Percentiles rank a stretch among this genome's conserved stretches.
phyloP scores from a whole-genome alignment of 2,329 filamentous ascomycete genomes.

The Parascedosporium putredinis region DNA sequence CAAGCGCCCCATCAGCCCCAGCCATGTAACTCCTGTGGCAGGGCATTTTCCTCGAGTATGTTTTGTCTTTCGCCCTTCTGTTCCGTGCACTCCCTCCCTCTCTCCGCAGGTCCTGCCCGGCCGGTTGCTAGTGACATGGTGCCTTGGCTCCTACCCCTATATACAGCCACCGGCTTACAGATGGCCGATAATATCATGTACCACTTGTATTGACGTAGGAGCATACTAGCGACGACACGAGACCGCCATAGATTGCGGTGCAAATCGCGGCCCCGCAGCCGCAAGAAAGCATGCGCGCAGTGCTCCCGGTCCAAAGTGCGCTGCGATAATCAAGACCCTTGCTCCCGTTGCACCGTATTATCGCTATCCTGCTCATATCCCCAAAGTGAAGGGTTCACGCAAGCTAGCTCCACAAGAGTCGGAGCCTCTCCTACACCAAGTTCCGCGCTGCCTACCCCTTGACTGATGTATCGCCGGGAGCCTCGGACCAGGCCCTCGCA shows the following conservation, averaged over 20 bases:
- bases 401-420: background rate
- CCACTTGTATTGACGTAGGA: background rate
- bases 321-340: background rate
- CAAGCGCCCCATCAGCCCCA: background rate
- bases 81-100: too few relatives aligned
- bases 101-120: too few relatives aligned
- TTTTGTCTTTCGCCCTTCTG: background rate
- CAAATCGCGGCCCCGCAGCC: background rate
- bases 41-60: background rate
- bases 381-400: background rate
- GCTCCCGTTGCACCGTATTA: background rate
- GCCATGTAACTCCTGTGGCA: background rate
- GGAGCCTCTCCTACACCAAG: background rate
- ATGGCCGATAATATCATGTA: too few relatives aligned
- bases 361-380: background rate
- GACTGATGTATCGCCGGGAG: background rate
- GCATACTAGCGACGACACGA: background rate
- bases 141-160: too few relatives aligned
- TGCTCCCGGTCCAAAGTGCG: conserved; percentile 5
- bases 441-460: background rate
- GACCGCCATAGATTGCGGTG: background rate
- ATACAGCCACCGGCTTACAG: too few relatives aligned
- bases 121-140: too few relatives aligned
- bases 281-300: conserved; percentile 5
- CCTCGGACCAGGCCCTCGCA: background rate